Evolutionary conservation across 1,284 basidiomycete genomes (phyloP).

Genomic region (Rhodotorula sp.): DNA sequence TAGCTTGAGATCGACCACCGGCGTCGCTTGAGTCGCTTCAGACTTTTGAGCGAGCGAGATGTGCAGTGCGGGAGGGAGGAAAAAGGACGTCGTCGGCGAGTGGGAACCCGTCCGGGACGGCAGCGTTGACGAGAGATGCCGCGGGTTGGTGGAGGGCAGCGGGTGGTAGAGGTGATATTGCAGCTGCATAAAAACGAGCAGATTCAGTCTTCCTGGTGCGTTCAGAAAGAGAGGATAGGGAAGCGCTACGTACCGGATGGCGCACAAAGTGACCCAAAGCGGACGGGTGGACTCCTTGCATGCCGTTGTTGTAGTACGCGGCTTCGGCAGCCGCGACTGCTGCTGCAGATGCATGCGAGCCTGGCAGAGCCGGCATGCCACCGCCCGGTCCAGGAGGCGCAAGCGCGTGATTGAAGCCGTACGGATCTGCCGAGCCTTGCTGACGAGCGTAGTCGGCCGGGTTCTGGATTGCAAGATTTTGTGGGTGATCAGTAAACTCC

Average conservation of each 20-base stretch:
- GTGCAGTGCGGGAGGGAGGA: slow-evolving; percentile 70
- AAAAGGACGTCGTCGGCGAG: slow-evolving; percentile 52
- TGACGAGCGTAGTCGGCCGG: slow-evolving; percentile 12
- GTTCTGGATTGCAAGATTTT: slow-evolving; percentile 7
- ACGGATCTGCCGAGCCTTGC: slow-evolving; percentile 1
- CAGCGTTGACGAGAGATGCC: slow-evolving; percentile 52
- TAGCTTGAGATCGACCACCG: slow-evolving; percentile 28
- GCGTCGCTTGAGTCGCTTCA: slow-evolving; percentile 63
- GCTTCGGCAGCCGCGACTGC: slow-evolving; percentile 22
- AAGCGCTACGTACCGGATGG: slow-evolving; percentile 26
- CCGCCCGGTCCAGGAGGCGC: slow-evolving; percentile 20
- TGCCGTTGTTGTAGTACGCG: slow-evolving; percentile 32
- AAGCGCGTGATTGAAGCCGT: slow-evolving; percentile 15
- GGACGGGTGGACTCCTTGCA: slow-evolving; percentile 8
- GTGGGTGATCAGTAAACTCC: background rate
- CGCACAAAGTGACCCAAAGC: slow-evolving; percentile 22
- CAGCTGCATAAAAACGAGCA: slow-evolving; percentile 56
- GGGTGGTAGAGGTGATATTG: slow-evolving; percentile 88
- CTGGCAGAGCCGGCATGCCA: slow-evolving; percentile 7
- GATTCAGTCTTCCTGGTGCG: background rate
- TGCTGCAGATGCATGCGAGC: background rate
- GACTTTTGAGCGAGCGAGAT: slow-evolving; percentile 76
- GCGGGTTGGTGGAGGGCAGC: slow-evolving; percentile 48
- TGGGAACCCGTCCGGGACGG: slow-evolving; percentile 28
- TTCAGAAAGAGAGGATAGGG: background rate